These are phyloP conservation scores for Pythium brachiatum DNA, from an alignment of 352 stramenopile species.

Conservation along the genomic window DNA sequence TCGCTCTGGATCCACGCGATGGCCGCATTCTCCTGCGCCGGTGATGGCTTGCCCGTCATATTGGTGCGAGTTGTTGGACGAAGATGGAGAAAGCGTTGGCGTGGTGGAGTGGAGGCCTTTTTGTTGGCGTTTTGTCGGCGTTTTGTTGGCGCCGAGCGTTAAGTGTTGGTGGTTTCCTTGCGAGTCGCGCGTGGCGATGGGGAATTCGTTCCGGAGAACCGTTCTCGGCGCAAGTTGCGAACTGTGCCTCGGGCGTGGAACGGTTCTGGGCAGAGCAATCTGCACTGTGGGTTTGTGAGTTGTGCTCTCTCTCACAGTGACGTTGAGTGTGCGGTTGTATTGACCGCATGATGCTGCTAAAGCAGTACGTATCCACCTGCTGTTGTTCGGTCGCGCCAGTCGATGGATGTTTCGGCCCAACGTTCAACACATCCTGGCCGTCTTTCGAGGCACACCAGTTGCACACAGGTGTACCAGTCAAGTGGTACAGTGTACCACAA, in stretches of 20 bases:
- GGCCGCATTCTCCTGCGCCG: slow-evolving; percentile 13
- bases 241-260: slow-evolving; percentile 15
- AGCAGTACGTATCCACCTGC: slow-evolving; percentile 16
- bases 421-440: background rate
- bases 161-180: background rate
- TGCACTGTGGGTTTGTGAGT: background rate
- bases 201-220: background rate
- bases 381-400: background rate
- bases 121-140: slow-evolving; percentile 3
- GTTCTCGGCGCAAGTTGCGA: slow-evolving; percentile 15
- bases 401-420: background rate
- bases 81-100: background rate
- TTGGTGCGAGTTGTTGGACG: background rate
- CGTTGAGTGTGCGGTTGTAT: background rate
- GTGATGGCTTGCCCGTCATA: slow-evolving; percentile 11
- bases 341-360: slow-evolving; percentile 6
- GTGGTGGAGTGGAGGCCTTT: background rate
- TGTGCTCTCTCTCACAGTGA: slow-evolving; percentile 5
- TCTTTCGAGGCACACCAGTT: slow-evolving; percentile 13
- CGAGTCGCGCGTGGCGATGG: too few species aligned
- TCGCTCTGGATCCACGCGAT: slow-evolving; percentile 67
- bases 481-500: background rate
- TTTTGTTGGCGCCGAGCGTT: background rate
- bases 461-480: background rate
- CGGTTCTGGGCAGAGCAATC: slow-evolving; percentile 6